Conservation (phyloP, 495 filamentous ascomycete species). For the Umbilicaria muhlenbergii region DNA sequence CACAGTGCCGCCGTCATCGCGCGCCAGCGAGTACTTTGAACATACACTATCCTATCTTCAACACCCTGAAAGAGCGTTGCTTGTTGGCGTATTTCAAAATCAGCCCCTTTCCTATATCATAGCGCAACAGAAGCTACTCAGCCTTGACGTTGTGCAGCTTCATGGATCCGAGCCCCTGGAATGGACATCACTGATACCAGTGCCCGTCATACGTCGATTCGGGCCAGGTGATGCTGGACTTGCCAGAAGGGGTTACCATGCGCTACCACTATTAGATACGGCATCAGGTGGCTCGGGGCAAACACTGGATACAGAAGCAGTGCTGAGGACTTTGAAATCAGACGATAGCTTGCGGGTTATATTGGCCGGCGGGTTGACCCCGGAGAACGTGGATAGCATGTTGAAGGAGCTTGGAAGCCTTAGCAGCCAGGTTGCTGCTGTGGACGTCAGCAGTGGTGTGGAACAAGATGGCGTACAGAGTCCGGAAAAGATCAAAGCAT, state of each 20-base stretch:
- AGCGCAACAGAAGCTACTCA: slow-evolving; percentile 52
- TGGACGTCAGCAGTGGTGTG: slow-evolving; percentile 91
- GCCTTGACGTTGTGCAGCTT: slow-evolving; percentile 83
- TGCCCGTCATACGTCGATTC: slow-evolving; percentile 80
- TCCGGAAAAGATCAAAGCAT: slow-evolving; percentile 64
- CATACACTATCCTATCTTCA: slow-evolving; percentile 35
- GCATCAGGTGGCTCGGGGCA: slow-evolving; percentile 71
- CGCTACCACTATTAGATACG: slow-evolving; percentile 70
- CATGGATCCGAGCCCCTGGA: slow-evolving; percentile 87
- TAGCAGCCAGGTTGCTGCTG: slow-evolving; percentile 48
- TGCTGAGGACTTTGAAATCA: slow-evolving; percentile 42
- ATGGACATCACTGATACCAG: slow-evolving; percentile 74
- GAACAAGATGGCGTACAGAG: slow-evolving; percentile 73
- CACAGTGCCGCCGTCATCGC: slow-evolving; percentile 13
- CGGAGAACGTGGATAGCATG: slow-evolving; percentile 53
- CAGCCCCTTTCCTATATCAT: slow-evolving; percentile 73
- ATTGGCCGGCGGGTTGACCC: slow-evolving; percentile 68
- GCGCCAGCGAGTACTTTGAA: slow-evolving; percentile 41
- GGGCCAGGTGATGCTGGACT: slow-evolving; percentile 53
- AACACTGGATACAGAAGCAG: slow-evolving; percentile 46
- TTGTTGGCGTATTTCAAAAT: slow-evolving; percentile 91
- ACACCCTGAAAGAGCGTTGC: slow-evolving; percentile 47
- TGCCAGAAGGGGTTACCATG: slow-evolving; percentile 63
- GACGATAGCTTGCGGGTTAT: slow-evolving; percentile 54
- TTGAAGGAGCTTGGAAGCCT: slow-evolving; percentile 40